Conservation (phyloP, 495 filamentous ascomycete species). For the Trichoderma asperelloides region DNA sequence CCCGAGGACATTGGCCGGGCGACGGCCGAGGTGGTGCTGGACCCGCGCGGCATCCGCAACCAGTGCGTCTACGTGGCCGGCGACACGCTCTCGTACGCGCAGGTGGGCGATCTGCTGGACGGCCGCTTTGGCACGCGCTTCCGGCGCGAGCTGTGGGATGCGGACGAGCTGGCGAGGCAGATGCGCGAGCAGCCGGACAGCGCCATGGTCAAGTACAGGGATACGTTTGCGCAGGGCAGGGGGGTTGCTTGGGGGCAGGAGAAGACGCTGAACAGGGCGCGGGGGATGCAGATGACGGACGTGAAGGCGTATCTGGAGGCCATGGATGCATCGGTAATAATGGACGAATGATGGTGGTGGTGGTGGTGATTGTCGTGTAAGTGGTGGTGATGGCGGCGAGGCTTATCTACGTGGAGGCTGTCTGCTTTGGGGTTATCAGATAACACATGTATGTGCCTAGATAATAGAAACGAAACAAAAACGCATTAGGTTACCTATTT, state of each 20-base stretch:
- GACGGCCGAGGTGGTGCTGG: constrained; percentile 42
- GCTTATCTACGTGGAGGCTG: background rate
- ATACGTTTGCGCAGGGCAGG: constrained; percentile 47
- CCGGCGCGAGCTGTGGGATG: constrained; percentile 35
- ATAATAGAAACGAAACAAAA: too few species aligned
- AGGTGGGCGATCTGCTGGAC: constrained; percentile 42
- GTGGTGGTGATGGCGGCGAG: too few species aligned
- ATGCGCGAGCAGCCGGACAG: constrained; percentile 38
- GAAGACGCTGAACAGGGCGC: constrained; percentile 37
- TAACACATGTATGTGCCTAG: too few species aligned
- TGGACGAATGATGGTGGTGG: background rate
- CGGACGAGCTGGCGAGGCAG: constrained; percentile 28
- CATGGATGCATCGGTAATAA: background rate
- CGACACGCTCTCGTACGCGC: constrained; percentile 47
- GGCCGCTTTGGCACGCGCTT: constrained; percentile 30
- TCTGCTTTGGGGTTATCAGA: background rate
- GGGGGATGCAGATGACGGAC: constrained; percentile 30
- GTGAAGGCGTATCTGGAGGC: constrained; percentile 32
- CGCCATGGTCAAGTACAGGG: constrained; percentile 47
- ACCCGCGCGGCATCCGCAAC: constrained; percentile 19
- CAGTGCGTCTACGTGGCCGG: constrained; percentile 46
- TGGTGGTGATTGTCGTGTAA: background rate
- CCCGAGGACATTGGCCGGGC: constrained; percentile 49
- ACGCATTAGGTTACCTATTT: too few species aligned
- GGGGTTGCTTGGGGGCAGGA: constrained; percentile 51